Percentiles rank a stretch among this genome's conserved stretches.
Conservation (phyloP, 1,284 basidiomycete genomes). For the Earliella scabrosa region DNA sequence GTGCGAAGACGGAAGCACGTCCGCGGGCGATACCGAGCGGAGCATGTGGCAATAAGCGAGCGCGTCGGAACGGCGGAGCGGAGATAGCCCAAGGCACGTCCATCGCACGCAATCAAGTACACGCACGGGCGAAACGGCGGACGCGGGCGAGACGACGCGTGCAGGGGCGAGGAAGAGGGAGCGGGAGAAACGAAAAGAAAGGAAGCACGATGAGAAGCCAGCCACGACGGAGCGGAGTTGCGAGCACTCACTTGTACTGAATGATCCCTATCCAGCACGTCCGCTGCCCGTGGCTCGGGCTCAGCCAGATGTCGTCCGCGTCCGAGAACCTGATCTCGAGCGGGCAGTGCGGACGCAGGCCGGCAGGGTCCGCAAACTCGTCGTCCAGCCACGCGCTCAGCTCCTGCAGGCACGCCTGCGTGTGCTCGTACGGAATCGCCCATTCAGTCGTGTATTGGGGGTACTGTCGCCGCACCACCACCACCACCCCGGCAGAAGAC, state of each 20-base stretch:
- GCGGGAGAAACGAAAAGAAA: neutral
- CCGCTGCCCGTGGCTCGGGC: slow-evolving; percentile 79
- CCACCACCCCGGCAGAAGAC: slow-evolving; percentile 7
- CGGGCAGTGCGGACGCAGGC: slow-evolving; percentile 89
- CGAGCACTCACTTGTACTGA: slow-evolving; percentile 82
- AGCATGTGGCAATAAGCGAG: slow-evolving; percentile 3
- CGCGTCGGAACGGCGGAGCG: slow-evolving; percentile 6
- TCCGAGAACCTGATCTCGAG: slow-evolving; percentile 93
- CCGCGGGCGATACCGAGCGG: neutral
- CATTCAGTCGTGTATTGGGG: slow-evolving; percentile 93
- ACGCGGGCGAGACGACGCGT: neutral
- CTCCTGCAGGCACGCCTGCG: slow-evolving; percentile 72
- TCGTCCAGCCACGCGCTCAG: slow-evolving; percentile 77
- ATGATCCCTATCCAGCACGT: slow-evolving; percentile 97
- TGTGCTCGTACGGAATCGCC: slow-evolving; percentile 79
- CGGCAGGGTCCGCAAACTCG: slow-evolving; percentile 70
- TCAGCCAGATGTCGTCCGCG: slow-evolving; percentile 93
- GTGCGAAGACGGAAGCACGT: slow-evolving; percentile 2
- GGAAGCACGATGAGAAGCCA: slow-evolving; percentile 11
- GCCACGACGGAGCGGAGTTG: neutral
- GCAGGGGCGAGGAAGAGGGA: neutral
- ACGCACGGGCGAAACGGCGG: neutral
- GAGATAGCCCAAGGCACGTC: neutral
- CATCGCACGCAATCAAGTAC: neutral
- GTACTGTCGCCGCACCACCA: slow-evolving; percentile 55